phyloP scores from a whole-genome alignment of 1,284 basidiomycete genomes.

The Erythrobasidium hasegawianum region DNA sequence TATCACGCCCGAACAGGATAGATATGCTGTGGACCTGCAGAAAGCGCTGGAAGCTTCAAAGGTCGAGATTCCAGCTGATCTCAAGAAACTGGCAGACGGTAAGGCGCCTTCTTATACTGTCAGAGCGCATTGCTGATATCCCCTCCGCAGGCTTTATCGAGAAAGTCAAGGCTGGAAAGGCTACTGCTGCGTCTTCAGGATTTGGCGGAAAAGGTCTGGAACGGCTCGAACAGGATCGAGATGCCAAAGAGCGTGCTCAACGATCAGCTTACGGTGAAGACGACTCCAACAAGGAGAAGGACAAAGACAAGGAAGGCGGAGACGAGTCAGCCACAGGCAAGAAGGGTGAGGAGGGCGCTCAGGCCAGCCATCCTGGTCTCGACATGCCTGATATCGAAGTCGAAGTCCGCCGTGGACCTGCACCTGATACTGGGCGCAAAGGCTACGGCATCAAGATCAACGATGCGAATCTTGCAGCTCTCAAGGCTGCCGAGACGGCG shows the following conservation, averaged over 20 bases:
- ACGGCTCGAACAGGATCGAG: conserved; percentile 86
- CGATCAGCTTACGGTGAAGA: conserved; percentile 40
- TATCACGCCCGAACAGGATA: conserved; percentile 94
- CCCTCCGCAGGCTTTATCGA: conserved; percentile 67
- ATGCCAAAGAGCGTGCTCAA: conserved; percentile 58
- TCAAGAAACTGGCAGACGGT: conserved; percentile 93
- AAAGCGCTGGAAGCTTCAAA: conserved; percentile 91
- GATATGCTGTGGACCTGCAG: conserved; percentile 94
- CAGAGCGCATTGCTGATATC: conserved; percentile 18
- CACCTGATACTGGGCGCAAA: conserved; percentile 73
- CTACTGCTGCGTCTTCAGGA: conserved; percentile 83
- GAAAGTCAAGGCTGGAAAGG: conserved; percentile 90
- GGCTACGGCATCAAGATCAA: conserved; percentile 30
- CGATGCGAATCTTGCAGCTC: conserved; percentile 58
- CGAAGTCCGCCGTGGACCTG: conserved; percentile 89
- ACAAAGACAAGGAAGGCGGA: conserved; percentile 71
- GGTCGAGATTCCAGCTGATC: conserved; percentile 72
- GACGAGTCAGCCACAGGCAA: conserved; percentile 60
- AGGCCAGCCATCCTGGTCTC: conserved; percentile 25
- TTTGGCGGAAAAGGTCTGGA: conserved; percentile 98
- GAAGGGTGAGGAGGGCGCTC: conserved; percentile 51
- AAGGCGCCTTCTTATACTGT: conserved; percentile 45
- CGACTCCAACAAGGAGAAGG: conserved; percentile 68
- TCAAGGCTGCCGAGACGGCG: conserved; percentile 74
- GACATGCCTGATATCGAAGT: conserved; percentile 74